Conservation (phyloP, 2,329 filamentous ascomycete genomes). For the Juglanconis sp. region DNA sequence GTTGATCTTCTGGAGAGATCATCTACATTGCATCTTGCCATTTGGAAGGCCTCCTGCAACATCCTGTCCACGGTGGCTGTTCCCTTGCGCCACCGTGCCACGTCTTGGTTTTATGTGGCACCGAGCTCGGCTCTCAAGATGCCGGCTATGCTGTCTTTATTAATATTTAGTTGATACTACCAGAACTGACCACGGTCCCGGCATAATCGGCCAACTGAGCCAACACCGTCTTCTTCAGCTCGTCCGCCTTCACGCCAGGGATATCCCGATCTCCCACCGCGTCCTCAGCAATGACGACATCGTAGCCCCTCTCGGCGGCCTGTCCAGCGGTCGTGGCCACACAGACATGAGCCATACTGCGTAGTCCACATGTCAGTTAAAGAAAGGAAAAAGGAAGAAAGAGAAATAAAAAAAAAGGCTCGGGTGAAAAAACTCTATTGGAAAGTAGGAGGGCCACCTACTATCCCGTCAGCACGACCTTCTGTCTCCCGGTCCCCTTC, state of each 20-base stretch:
- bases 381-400: too few relatives aligned
- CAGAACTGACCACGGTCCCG: constrained; percentile 49
- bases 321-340: constrained; percentile 62
- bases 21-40: too few relatives aligned
- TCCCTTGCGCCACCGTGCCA: too few relatives aligned
- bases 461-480: constrained; percentile 60
- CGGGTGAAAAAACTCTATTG: too few relatives aligned
- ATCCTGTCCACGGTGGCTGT: too few relatives aligned
- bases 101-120: too few relatives aligned
- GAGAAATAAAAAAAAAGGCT: too few relatives aligned
- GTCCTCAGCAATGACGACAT: constrained; percentile 60
- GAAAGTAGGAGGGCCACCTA: constrained; percentile 37
- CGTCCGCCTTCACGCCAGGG: constrained; percentile 54
- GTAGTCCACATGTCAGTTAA: background rate
- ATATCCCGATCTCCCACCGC: constrained; percentile 65
- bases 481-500: constrained; percentile 47
- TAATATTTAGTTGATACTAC: background rate
- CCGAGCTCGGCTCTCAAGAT: too few relatives aligned
- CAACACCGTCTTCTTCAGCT: constrained; percentile 49
- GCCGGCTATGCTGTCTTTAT: too few relatives aligned
- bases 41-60: too few relatives aligned
- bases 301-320: constrained; percentile 58
- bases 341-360: constrained; percentile 54
- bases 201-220: constrained; percentile 62
- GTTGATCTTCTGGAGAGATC: too few relatives aligned